These are phyloP conservation scores for Limnomonas spitsbergensis DNA, from an alignment of 139 green algal genomes.

Conservation along the genomic window DNA sequence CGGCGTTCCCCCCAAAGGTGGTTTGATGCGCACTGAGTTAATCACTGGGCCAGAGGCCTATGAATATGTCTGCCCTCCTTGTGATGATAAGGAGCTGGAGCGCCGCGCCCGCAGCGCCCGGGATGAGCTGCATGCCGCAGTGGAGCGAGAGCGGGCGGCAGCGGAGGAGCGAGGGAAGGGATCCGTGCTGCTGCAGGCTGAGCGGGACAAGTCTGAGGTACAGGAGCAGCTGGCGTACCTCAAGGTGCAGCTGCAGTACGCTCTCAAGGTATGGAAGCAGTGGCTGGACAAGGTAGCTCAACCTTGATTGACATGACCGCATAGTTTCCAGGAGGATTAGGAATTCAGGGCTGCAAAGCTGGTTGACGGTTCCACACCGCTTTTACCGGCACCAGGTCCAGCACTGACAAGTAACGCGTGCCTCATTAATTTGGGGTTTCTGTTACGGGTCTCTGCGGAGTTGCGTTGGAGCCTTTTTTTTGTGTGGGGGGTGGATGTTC, in stretches of 20 bases:
- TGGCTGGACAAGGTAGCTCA: too few relatives aligned
- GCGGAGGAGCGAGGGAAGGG: constrained; percentile 36
- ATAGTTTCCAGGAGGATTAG: not conserved
- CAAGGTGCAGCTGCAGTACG: constrained; percentile 55
- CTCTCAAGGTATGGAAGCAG: constrained; percentile 39
- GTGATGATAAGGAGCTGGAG: constrained; percentile 22
- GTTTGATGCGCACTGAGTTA: too few relatives aligned
- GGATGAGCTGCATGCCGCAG: constrained; percentile 16
- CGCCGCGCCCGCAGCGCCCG: not conserved
- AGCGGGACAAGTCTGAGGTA: constrained; percentile 24
- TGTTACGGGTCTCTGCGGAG: too few relatives aligned
- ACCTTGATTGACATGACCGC: not conserved
- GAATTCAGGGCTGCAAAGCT: not conserved
- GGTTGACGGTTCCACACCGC: too few relatives aligned
- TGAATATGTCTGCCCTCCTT: not conserved
- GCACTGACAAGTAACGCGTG: too few relatives aligned
- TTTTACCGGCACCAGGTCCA: too few relatives aligned
- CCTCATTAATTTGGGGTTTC: too few relatives aligned
- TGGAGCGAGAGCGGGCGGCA: constrained; percentile 23
- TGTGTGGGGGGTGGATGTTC: too few relatives aligned
- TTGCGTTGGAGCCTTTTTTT: too few relatives aligned
- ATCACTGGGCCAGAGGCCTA: too few relatives aligned
- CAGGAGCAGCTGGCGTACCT: constrained; percentile 57
- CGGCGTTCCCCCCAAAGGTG: too few relatives aligned
- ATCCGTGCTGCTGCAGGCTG: constrained; percentile 13